Percentiles rank a stretch among this genome's conserved stretches.
Conservation (phyloP, 768 basidiomycete species). For the Postia placenta region DNA sequence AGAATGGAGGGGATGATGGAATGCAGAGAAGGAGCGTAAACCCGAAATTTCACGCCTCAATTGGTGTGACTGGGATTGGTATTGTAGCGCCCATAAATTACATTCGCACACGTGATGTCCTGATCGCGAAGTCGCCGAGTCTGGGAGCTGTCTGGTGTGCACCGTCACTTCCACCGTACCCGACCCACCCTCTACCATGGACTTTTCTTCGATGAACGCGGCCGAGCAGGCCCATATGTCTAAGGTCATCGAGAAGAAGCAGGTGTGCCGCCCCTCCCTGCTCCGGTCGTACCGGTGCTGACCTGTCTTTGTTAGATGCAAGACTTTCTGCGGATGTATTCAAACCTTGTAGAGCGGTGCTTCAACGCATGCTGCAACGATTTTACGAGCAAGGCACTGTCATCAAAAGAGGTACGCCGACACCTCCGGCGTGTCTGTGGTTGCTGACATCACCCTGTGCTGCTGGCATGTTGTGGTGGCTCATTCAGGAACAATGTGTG, state of each 20-base stretch:
- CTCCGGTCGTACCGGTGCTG: background rate
- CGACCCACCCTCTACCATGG: constrained; percentile 45
- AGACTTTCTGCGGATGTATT: constrained; percentile 95
- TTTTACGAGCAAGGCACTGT: constrained; percentile 91
- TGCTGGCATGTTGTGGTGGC: background rate
- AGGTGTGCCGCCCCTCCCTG: constrained; percentile 43
- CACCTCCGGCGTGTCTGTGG: constrained; percentile 24
- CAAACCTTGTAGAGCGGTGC: constrained; percentile 90
- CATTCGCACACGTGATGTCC: background rate
- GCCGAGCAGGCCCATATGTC: constrained; percentile 97
- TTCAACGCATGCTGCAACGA: constrained; percentile 95
- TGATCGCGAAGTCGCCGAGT: background rate
- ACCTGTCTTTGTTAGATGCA: constrained; percentile 66
- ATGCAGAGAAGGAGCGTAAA: background rate
- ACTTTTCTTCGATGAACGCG: constrained; percentile 83
- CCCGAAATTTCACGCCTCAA: background rate
- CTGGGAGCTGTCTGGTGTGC: background rate
- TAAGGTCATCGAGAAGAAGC: constrained; percentile 92
- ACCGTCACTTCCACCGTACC: background rate
- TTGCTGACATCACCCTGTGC: constrained; percentile 5
- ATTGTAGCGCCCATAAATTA: background rate
- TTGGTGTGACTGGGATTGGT: background rate
- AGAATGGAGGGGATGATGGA: background rate
- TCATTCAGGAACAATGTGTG: constrained; percentile 77
- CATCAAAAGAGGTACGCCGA: constrained; percentile 96